Evolutionary conservation across 2,329 filamentous ascomycete species (phyloP).

Genomic region (Trichoderma arundinaceum): DNA sequence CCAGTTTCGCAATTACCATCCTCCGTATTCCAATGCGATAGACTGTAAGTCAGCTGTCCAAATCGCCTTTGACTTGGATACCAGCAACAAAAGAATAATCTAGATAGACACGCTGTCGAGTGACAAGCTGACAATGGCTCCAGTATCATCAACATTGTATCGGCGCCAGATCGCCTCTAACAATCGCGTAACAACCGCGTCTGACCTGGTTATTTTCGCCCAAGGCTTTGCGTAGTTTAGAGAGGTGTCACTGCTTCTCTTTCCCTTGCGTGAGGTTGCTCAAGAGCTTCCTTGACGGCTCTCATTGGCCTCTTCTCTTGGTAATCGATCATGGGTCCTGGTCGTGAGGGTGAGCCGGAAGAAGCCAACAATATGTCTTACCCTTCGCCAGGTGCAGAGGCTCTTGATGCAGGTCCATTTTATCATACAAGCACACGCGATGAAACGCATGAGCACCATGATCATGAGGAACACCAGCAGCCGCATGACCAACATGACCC

Average conservation of each 20-base stretch:
- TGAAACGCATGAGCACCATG: constrained; percentile 42
- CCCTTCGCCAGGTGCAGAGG: constrained; percentile 54
- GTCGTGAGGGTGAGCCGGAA: constrained; percentile 45
- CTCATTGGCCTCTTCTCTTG: background rate
- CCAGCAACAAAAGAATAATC: constrained; percentile 7
- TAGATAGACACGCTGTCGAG: constrained; percentile 29
- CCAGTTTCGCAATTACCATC: constrained; percentile 52
- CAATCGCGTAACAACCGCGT: constrained; percentile 30
- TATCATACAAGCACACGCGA: constrained; percentile 50
- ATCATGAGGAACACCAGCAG: constrained; percentile 34
- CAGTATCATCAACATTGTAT: constrained; percentile 26
- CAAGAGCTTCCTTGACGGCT: background rate
- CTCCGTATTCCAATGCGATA: constrained; percentile 43
- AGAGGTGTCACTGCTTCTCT: background rate
- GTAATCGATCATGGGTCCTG: constrained; percentile 43
- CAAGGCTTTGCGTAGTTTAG: constrained; percentile 14
- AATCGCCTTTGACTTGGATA: constrained; percentile 24
- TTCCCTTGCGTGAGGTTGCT: background rate
- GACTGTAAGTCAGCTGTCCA: constrained; percentile 44
- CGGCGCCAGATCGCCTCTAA: constrained; percentile 29
- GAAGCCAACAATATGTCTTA: constrained; percentile 51
- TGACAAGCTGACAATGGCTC: constrained; percentile 36
- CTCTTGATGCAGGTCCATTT: constrained; percentile 51
- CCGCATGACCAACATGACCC: constrained; percentile 40
- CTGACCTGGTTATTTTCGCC: background rate